Evolutionary conservation across 306 rosid genomes (phyloP).

Genomic region (Aeschynomene evenia): DNA sequence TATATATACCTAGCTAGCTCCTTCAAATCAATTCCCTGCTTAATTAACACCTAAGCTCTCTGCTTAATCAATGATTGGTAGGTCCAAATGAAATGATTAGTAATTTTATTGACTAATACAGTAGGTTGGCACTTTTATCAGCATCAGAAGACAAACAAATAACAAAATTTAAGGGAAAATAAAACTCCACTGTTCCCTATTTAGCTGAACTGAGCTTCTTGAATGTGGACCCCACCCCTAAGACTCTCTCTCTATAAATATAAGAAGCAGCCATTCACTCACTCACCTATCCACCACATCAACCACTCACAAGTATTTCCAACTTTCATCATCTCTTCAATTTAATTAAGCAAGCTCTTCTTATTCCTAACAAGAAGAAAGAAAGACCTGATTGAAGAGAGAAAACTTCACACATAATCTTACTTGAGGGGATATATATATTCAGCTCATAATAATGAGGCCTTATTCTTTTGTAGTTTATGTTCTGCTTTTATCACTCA

Average conservation of each 20-base stretch:
- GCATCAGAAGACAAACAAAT: constrained; percentile 38
- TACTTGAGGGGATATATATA: background rate
- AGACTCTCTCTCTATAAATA: constrained; percentile 24
- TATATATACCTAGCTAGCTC: background rate
- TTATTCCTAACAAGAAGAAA: constrained; percentile 23
- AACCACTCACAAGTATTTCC: constrained; percentile 28
- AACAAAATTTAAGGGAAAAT: constrained; percentile 19
- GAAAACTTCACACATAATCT: constrained; percentile 18
- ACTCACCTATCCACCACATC: constrained; percentile 34
- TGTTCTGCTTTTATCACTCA: constrained; percentile 58
- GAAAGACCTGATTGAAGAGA: constrained; percentile 18
- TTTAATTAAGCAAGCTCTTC: constrained; percentile 30
- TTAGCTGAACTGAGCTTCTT: constrained; percentile 36
- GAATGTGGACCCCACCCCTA: constrained; percentile 57
- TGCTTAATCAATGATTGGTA: constrained; percentile 38
- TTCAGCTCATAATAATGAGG: constrained; percentile 41
- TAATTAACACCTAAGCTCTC: constrained; percentile 23
- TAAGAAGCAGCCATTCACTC: constrained; percentile 27
- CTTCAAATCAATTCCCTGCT: background rate
- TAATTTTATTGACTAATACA: constrained; percentile 41
- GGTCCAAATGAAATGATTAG: constrained; percentile 30
- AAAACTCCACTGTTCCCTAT: constrained; percentile 31
- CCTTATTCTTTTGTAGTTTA: constrained; percentile 42
- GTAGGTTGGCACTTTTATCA: constrained; percentile 36
- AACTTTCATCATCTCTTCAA: background rate